A percentile compares a stretch with the other conserved stretches of the same genome.
Conservation (phyloP, 768 basidiomycete species). For the Crucibulum laeve region DNA sequence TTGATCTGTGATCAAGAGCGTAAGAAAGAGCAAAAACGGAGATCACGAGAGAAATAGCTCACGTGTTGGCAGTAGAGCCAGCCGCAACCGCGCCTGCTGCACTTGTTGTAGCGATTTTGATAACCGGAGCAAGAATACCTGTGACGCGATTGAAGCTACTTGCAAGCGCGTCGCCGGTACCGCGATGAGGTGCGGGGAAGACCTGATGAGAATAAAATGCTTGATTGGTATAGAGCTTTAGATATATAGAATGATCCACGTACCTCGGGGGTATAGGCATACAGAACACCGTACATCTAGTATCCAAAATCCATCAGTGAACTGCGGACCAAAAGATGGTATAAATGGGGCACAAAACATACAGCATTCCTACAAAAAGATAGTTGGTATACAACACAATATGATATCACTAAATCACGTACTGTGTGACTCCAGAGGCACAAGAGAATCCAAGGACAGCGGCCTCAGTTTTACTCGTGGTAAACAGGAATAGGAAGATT, state of each 20-base stretch:
- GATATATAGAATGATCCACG: slow-evolving; percentile 2
- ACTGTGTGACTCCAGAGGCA: slow-evolving; percentile 36
- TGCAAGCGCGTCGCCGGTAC: not conserved
- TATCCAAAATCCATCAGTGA: not conserved
- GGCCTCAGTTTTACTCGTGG: slow-evolving; percentile 35
- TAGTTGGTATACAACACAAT: not conserved
- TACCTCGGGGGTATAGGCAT: slow-evolving; percentile 55
- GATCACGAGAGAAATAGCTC: not conserved
- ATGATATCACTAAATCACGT: slow-evolving; percentile 10
- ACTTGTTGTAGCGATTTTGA: not conserved
- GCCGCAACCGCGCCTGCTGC: not conserved
- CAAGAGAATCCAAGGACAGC: slow-evolving; percentile 44
- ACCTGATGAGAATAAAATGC: slow-evolving; percentile 15
- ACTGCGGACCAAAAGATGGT: not conserved
- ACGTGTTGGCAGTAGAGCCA: not conserved
- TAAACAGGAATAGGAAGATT: slow-evolving; percentile 49
- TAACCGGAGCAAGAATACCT: slow-evolving; percentile 1
- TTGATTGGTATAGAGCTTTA: not conserved
- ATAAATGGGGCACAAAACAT: slow-evolving; percentile 4
- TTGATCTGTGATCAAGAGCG: not conserved
- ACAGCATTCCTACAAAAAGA: slow-evolving; percentile 28
- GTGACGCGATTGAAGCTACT: not conserved
- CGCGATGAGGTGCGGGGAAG: slow-evolving; percentile 42
- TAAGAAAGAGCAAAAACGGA: no score
- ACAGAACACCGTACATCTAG: slow-evolving; percentile 49